A percentile compares a stretch with the other conserved stretches of the same genome.
Evolutionary conservation across 1,139 yeast species (phyloP).

Genomic region (Chernovozyma aurita): DNA sequence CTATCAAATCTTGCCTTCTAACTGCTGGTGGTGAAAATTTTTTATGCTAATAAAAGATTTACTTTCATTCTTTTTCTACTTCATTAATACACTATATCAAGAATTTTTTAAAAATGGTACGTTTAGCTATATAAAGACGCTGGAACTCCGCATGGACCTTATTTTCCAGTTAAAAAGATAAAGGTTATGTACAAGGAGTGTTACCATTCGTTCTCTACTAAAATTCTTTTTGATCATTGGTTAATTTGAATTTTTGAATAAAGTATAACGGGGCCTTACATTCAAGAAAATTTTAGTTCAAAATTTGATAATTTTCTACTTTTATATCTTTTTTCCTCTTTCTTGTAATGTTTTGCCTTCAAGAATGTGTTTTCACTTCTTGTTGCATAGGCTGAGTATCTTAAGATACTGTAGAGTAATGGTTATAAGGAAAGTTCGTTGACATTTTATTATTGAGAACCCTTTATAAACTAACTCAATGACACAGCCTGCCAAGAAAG

Average conservation of each 20-base stretch:
- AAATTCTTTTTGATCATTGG: constrained; percentile 5
- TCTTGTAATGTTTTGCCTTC: constrained; percentile 3
- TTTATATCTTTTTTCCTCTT: neutral
- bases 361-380: constrained; percentile 32
- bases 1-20: too few relatives aligned
- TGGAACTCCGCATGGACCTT: constrained; percentile 16
- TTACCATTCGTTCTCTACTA: constrained; percentile 18
- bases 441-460: constrained; percentile 24
- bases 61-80: constrained; percentile 1
- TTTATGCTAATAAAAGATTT: too few relatives aligned
- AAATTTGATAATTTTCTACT: constrained; percentile 1
- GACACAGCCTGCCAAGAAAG: constrained; percentile 61
- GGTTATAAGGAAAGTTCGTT: constrained; percentile 25
- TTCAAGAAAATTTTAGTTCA: constrained; percentile 4
- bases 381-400: constrained; percentile 48
- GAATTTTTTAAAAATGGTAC: constrained; percentile 34
- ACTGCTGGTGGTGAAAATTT: too few relatives aligned
- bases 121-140: constrained; percentile 19
- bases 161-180: constrained; percentile 14
- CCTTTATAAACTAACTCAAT: constrained; percentile 45
- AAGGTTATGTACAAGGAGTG: constrained; percentile 35
- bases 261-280: constrained; percentile 6
- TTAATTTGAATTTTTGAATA: constrained; percentile 6
- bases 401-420: constrained; percentile 39
- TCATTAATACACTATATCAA: neutral